Conservation (phyloP, 139 green algal species). For the Raphidocelis subcapitata region DNA sequence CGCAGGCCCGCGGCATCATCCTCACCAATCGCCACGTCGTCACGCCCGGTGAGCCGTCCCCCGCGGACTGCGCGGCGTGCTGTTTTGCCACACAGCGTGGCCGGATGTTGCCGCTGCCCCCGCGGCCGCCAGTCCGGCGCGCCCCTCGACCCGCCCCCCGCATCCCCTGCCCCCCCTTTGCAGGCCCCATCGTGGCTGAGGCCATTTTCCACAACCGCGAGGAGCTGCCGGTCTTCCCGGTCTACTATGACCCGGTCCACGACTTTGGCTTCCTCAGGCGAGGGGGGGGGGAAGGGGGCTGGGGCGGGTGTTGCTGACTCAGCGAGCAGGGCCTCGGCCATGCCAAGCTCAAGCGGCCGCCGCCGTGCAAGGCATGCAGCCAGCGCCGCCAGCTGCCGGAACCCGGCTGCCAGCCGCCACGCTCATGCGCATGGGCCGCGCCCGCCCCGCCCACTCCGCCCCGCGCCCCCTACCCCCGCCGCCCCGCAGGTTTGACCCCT, state of each 20-base stretch:
- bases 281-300: slow-evolving; percentile 43
- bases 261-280: slow-evolving; percentile 86
- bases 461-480: too few relatives aligned
- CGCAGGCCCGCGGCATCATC: slow-evolving; percentile 68
- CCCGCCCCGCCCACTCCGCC: too few relatives aligned
- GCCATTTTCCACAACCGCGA: slow-evolving; percentile 92
- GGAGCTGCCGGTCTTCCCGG: slow-evolving; percentile 68
- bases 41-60: slow-evolving; percentile 60
- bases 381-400: too few relatives aligned
- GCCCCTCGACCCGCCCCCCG: too few relatives aligned
- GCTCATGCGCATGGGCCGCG: too few relatives aligned
- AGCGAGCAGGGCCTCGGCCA: not conserved
- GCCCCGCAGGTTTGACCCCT: slow-evolving; percentile 56
- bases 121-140: too few relatives aligned
- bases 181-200: slow-evolving; percentile 83
- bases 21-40: slow-evolving; percentile 93
- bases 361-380: not conserved
- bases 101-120: too few relatives aligned
- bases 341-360: not conserved
- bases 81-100: too few relatives aligned
- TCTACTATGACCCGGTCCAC: slow-evolving; percentile 77
- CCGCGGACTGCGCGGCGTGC: too few relatives aligned
- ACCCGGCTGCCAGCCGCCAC: too few relatives aligned
- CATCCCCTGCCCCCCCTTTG: not conserved
- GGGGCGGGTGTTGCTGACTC: not conserved